Evolutionary conservation across 2,329 filamentous ascomycete genomes (phyloP), one percentile per base, ranked within the genome.

Genomic region (Sporothrix pseudoabietina): DNA sequence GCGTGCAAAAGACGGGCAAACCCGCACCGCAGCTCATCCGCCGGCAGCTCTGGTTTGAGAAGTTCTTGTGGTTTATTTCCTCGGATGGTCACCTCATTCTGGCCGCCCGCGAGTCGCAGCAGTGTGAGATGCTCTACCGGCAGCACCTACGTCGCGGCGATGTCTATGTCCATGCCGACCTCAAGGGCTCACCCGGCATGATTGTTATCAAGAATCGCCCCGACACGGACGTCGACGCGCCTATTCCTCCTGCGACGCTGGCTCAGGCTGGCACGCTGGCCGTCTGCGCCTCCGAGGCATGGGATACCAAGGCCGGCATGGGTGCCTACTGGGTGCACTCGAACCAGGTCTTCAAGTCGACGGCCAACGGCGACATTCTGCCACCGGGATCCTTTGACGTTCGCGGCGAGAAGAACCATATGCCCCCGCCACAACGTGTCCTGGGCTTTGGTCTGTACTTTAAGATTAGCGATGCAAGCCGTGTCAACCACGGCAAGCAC

Each of bases 231-330:
- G 89, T 92, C 0, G 91, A 97, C 80, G 92, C 93, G 0, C 94
- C 94, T 0, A 95, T 99, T 35, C 94, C 96, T 3, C 96, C 96
- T 0, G 93, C 93, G 1, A 98, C 96, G 0, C 83, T 99, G 2
- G 92, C 93, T 0, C 96, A 99, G 82, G 96, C 96, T 4, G 96
- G 96, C 0, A 91, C 91, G 61, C 83, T 98, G 41, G 90, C 92
- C 0, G 92, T 99, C 5, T 93, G 93, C 75, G 92, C 93, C 9
- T 98, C 94, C 0, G 91, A 86, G 73, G 96, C 95, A 0, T 99
- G 96, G 96, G 96, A 98, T 75, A 95, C 93, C 1, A 99, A 99
- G 81, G 95, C 95, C 9, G 89, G 94, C 19, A 97, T 98, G 92
- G 91, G 92, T 22, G 94, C 95, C 9, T 99, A 93, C 91, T 99